phyloP scores from a whole-genome alignment of 352 stramenopile species.

The Phytophthora melonis region DNA sequence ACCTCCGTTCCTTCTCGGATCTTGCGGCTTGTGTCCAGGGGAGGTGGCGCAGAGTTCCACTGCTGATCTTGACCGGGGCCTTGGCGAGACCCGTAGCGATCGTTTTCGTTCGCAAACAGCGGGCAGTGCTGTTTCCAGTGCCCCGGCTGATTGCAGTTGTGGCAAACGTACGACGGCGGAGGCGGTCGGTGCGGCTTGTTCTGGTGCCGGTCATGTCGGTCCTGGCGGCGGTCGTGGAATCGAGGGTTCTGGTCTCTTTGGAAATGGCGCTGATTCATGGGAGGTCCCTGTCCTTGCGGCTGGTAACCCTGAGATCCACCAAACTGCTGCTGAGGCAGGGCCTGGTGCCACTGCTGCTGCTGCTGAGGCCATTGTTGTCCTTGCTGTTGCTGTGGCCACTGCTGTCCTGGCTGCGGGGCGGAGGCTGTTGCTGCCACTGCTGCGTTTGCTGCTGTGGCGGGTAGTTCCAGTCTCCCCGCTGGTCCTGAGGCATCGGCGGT shows the following conservation, averaged over 20 bases:
- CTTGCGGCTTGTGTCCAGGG: constrained; percentile 25
- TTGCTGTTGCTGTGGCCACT: constrained; percentile 6
- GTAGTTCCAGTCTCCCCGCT: constrained; percentile 25
- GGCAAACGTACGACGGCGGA: constrained; percentile 74
- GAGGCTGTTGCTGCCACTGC: constrained; percentile 25
- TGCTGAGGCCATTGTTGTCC: constrained; percentile 6
- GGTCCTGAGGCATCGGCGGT: constrained; percentile 18
- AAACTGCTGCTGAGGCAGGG: no score
- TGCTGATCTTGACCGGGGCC: constrained; percentile 12
- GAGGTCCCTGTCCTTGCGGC: constrained; percentile 14
- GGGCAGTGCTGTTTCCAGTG: constrained; percentile 87
- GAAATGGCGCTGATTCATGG: constrained; percentile 22
- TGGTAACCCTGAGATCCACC: constrained; percentile 18
- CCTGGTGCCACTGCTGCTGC: no score
- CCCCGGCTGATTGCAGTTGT: constrained; percentile 78
- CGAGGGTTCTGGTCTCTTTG: constrained; percentile 40
- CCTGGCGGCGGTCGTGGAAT: constrained; percentile 36
- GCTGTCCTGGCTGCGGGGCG: background rate
- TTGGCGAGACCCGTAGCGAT: constrained; percentile 15
- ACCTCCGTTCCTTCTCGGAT: constrained; percentile 27
- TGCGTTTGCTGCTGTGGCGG: constrained; percentile 8
- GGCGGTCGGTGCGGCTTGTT: constrained; percentile 48
- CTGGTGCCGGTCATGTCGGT: constrained; percentile 24
- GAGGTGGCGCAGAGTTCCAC: constrained; percentile 15
- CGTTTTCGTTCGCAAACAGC: constrained; percentile 40